Conservation (phyloP, 1,284 basidiomycete genomes). For the Puccinia polysora region DNA sequence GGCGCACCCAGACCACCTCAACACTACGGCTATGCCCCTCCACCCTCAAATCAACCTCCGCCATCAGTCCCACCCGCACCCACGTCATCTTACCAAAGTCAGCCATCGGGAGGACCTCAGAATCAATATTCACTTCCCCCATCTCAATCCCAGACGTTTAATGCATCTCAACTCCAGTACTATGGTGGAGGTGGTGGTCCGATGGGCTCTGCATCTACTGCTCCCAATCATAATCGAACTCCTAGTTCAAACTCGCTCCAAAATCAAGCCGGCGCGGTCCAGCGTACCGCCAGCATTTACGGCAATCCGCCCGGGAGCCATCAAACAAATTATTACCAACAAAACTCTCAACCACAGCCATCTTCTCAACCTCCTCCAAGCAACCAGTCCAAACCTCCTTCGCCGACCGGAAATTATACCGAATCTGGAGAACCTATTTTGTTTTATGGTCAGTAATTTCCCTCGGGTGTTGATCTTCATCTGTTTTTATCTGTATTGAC, state of each 20-base stretch:
- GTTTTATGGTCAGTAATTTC: slow-evolving; percentile 79
- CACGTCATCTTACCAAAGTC: slow-evolving; percentile 39
- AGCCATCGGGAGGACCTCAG: not conserved
- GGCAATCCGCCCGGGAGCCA: slow-evolving; percentile 48
- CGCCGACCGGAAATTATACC: slow-evolving; percentile 66
- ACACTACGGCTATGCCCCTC: slow-evolving; percentile 40
- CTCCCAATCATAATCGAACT: too few relatives aligned
- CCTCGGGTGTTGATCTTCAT: too few relatives aligned
- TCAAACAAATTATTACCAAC: slow-evolving; percentile 47
- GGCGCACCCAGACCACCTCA: slow-evolving; percentile 5
- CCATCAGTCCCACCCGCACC: slow-evolving; percentile 49
- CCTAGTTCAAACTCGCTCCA: too few relatives aligned
- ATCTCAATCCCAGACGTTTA: slow-evolving; percentile 18
- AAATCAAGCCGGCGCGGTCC: slow-evolving; percentile 29
- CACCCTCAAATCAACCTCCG: slow-evolving; percentile 45
- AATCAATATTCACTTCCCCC: slow-evolving; percentile 10
- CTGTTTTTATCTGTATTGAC: too few relatives aligned
- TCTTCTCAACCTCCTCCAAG: slow-evolving; percentile 45
- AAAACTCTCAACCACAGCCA: slow-evolving; percentile 48
- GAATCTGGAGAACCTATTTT: slow-evolving; percentile 72
- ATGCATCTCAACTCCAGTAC: slow-evolving; percentile 17
- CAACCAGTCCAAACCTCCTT: slow-evolving; percentile 46
- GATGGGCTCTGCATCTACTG: too few relatives aligned
- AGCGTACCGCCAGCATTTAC: slow-evolving; percentile 44
- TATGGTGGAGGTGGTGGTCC: too few relatives aligned